Base-by-base conservation (phyloP, 2,329 filamentous ascomycete genomes). In the Cladobotryum mycophilum region DNA sequence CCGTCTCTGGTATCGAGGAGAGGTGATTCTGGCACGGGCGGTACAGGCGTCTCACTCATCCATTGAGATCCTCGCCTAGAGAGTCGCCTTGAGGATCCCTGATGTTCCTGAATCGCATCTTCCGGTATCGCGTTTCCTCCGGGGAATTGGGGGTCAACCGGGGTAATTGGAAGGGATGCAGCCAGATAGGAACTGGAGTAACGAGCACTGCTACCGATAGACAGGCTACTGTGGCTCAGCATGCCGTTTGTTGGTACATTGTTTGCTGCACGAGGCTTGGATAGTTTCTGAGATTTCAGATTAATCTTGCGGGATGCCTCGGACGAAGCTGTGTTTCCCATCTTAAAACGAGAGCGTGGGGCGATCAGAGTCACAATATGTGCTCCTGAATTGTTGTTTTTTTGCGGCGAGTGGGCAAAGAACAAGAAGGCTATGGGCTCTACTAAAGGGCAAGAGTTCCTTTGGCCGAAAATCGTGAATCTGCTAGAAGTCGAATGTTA, bases 291-390 rank as follows among this genome's bases (percentile, higher is more conserved):
- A 61, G 72, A 64, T 58, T 72, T 79, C 56, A 77, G 73, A 61
- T 72, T 64, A 58, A 57, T 53, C 60, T 66, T 62, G 51, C 61
- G 56, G 53, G 66, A 64, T 61, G 68, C 68, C 63, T 76, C 72
- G 57, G 69, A 63, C 41, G 76, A 80, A 50, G 72, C 64, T 42
- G 68, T 64, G 61, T 80, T 80, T 49, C 77, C 77, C 77, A 80
- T 80, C n/a, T 38, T 38, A 7, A 38, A 38, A 38, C 25, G 25
- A 30, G 25, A 30, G 25, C 9, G 25, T 30, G 25, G 6, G 25
- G 25, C 25, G 25, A 30, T 30, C 6, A 30, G 25, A 30, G 6
- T 8, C 6, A 30, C 25, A 11, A 8, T 30, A 6, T 11, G 25
- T 30, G 25, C 6, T 30, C 25, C 9, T 30, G 25, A 30, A 8